Base-by-base conservation (phyloP, 768 basidiomycete genomes). In the Boletus eberwhitei region DNA sequence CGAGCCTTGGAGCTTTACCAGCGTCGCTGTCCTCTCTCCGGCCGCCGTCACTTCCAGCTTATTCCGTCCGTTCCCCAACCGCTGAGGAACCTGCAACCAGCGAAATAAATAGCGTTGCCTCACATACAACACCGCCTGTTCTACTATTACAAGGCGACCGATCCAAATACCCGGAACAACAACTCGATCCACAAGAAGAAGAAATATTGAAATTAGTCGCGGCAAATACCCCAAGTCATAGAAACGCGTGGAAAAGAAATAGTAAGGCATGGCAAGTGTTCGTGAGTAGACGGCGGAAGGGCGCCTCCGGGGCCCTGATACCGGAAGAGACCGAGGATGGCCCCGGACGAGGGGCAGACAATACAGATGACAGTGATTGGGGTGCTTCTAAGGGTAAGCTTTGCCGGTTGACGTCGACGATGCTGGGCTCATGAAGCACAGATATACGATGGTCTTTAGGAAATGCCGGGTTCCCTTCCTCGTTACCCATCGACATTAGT, bases 171-270 rank as follows among this genome's bases (percentile, higher is more conserved):
- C 57, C 59, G 34, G 65, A 67, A 32, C 56, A 67, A 32, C 56
- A 59, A 45, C 57, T 63, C 17, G 77, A 74, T 54, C 69, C 74
- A 24, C 74, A 76, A 49, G 82, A 85, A 60, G 75, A 73, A 32
- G 81, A 82, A 59, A 74, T 88, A 34, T 54, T 82, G 60, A 79
- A 77, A 58, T 75, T 88, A 34, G 81, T 89, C n/a, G 86, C 85
- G 9, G 86, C 86, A 26, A 75, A 81, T 69, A 81, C 75, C 31
- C 85, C 87, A 1, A 88, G 86, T 58, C 88, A 90, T 65, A 77
- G 86, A 50, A 81, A 77, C n/a, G 81, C 81, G 13, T 88, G 87
- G 87, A 81, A 75, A 62, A 77, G 79, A 56, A 78, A 80, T 62
- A 79, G 84, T 61, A 79, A 75, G 56, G 82, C 84, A 13, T 88